Evolutionary conservation across 2,329 filamentous ascomycete genomes (phyloP), one percentile per base, ranked within the genome.

Genomic region (Ampelomyces quisqualis): DNA sequence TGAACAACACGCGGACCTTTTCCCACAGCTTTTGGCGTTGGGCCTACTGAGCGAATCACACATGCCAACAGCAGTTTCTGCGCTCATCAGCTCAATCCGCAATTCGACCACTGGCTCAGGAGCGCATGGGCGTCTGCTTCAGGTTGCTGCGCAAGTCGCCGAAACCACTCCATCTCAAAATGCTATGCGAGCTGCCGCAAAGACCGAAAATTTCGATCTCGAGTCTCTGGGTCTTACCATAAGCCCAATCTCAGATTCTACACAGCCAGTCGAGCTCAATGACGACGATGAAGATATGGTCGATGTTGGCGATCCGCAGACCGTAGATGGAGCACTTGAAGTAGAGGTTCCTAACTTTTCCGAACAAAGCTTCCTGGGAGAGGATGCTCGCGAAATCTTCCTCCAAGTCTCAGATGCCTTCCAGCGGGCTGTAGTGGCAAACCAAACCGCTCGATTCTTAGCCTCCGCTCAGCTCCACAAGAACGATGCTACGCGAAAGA

Each of bases 171-270:
- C 38, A 4, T 45, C 62, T n/a, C 43, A 82, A 9, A 74, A 78
- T 18, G 73, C 84, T n/a, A 80, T 93, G 42, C 77, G 82, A 46
- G 75, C 75, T n/a, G 78, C 84, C 3, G 77, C 91, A 24, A 74
- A 81, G 23, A 79, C 85, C 27, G 78, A 81, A 6, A 79, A 84
- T 9, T 77, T 89, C 45, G 85, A 93, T 57, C 78, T 93, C 30
- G 81, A 88, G 45, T 78, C 82, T 33, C 70, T 60, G 3, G 64
- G 64, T 9, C 79, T 84, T 8, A 48, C 54, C 7, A 23, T 62
- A 9, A 41, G 49, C 8, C 43, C 55, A 13, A 36, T 49, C 6
- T 28, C 52, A 3, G 51, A 62, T 3, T 33, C 40, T 11, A 45
- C 46, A 14, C 44, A 55, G n/a, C n/a, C n/a, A 6, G 38, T 38